Evolutionary conservation across 2,329 filamentous ascomycete genomes (phyloP), one percentile per base, ranked within the genome.

Genomic region (Venturia asperata): DNA sequence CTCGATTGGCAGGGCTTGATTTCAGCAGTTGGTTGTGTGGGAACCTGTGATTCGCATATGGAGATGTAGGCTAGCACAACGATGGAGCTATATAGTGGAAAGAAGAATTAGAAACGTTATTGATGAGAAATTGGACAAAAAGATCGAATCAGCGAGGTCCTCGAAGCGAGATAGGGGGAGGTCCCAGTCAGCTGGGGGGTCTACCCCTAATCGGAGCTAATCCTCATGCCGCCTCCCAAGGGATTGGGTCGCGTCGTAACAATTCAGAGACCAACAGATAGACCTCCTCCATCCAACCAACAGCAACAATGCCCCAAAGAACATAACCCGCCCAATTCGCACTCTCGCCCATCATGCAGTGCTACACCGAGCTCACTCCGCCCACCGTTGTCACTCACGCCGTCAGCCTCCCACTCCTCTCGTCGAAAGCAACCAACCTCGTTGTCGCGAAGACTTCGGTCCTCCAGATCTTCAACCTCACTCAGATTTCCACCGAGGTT

Each of bases 351-450:
- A 72, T 66, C 67, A 97, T 97, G 93, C 93, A 97, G 85, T 96
- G 91, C 82, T 97, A 97, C 80, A 92, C 91, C 74, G 94, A 99
- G 83, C 83, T 99, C 76, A 87, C 91, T 76, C 90, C 93, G 80
- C 92, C 94, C 64, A 95, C 92, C 75, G 92, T 92, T 75, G 92
- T 97, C 78, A 92, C 91, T 72, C 89, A 96, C 79, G 91, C 92
- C 69, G 79, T 97, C 72, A 84, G 82, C 67, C 79, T 96, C 49
- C 85, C 92, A 43, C 92, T 99, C 73, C 82, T 88, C 60, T 88
- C 89, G 60, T 78, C 90, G 62, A 83, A 87, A 69, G 86, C 89
- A 71, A 88, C 84, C 76, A 97, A 97, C 75, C 85, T 99, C 70
- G 81, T 97, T 70, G 87, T 99, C 78, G 92, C 91, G 72, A 96